These are phyloP conservation scores for Mrakia hoshinonis DNA, from an alignment of 768 basidiomycete genomes.

Conservation along the genomic window DNA sequence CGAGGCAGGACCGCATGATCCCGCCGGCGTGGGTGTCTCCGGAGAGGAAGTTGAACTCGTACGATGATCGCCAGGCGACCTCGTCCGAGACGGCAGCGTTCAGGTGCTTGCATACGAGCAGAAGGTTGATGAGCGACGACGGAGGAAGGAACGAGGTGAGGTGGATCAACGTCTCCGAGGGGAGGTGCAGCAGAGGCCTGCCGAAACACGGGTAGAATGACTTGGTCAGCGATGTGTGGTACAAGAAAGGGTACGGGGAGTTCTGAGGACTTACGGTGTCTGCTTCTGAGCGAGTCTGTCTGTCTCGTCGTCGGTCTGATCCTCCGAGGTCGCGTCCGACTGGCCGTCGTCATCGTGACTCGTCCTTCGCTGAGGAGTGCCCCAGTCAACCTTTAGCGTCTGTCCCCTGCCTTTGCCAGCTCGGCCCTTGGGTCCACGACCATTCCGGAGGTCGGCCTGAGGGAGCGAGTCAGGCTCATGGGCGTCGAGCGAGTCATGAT, in stretches of 20 bases:
- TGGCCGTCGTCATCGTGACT: neutral
- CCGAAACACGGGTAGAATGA: no score
- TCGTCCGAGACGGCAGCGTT: constrained; percentile 17
- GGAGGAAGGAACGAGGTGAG: constrained; percentile 26
- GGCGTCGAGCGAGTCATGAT: no score
- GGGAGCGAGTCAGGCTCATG: no score
- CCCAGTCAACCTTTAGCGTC: neutral
- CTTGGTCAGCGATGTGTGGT: no score
- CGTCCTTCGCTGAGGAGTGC: neutral
- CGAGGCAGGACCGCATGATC: constrained; percentile 11
- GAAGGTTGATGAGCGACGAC: constrained; percentile 4
- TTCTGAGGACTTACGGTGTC: no score
- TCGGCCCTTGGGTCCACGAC: no score
- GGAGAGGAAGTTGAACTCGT: neutral
- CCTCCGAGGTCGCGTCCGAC: neutral
- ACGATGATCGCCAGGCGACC: constrained; percentile 17
- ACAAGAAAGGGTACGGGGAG: neutral
- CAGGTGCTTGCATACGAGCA: constrained; percentile 16
- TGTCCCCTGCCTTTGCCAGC: neutral
- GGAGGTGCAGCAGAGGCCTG: constrained; percentile 20
- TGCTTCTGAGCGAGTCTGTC: neutral
- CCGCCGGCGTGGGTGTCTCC: neutral
- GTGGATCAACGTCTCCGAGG: constrained; percentile 19
- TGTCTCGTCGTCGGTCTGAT: neutral
- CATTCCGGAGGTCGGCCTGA: no score